phyloP scores from a whole-genome alignment of 805 yeast species.

The Candida peoriensis region DNA sequence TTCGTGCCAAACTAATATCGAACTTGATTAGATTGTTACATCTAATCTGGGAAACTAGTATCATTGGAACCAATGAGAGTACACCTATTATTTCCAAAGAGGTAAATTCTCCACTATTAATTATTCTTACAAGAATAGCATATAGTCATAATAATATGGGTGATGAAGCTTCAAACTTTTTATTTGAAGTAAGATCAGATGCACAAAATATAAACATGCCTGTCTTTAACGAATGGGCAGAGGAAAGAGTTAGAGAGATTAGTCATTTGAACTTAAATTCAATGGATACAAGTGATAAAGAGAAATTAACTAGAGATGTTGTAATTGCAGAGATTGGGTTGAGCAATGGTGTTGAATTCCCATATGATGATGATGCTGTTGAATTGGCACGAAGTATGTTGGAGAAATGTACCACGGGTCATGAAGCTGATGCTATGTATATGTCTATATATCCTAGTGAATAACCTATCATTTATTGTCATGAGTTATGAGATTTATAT shows the following conservation, averaged over 20 bases:
- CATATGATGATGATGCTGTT: slow-evolving; percentile 56
- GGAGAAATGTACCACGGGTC: slow-evolving; percentile 63
- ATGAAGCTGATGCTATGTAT: slow-evolving; percentile 74
- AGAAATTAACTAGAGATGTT: slow-evolving; percentile 2
- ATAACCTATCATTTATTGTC: too few species aligned
- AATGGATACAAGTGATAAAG: slow-evolving; percentile 25
- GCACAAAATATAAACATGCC: slow-evolving; percentile 19
- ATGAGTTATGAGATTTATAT: too few species aligned
- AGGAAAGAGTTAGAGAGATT: slow-evolving; percentile 34
- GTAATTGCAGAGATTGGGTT: slow-evolving; percentile 32
- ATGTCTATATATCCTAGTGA: slow-evolving; percentile 51
- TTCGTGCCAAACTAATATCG: slow-evolving; percentile 18
- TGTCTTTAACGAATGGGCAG: slow-evolving; percentile 41
- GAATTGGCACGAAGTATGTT: slow-evolving; percentile 68
- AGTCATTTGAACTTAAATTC: slow-evolving; percentile 27
- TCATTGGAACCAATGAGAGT: neutral
- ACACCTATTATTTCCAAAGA: slow-evolving; percentile 25
- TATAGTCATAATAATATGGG: slow-evolving; percentile 42
- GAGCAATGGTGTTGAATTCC: slow-evolving; percentile 58
- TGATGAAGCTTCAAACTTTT: slow-evolving; percentile 31
- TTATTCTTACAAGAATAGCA: slow-evolving; percentile 48
- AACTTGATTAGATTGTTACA: slow-evolving; percentile 16
- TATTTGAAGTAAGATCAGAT: slow-evolving; percentile 31
- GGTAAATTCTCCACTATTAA: slow-evolving; percentile 39
- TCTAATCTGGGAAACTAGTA: slow-evolving; percentile 22